Evolutionary conservation across 2,329 filamentous ascomycete genomes (phyloP).

Genomic region (Domatiomyces globalis): DNA sequence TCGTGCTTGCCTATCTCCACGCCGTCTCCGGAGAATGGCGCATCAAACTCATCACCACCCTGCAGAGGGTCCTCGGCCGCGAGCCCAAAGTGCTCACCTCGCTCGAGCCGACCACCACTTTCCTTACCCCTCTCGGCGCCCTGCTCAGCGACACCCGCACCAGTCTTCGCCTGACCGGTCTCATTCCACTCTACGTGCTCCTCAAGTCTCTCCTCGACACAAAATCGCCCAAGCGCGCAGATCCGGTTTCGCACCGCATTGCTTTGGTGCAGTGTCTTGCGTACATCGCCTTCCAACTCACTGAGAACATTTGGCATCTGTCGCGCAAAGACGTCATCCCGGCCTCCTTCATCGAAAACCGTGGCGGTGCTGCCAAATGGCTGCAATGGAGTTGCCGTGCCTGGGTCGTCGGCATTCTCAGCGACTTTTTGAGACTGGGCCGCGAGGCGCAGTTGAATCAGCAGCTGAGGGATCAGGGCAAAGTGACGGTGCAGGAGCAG

Average conservation of each 20-base stretch:
- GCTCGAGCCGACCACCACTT: slow-evolving; percentile 35
- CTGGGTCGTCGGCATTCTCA: slow-evolving; percentile 63
- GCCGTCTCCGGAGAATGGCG: slow-evolving; percentile 30
- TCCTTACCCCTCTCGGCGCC: slow-evolving; percentile 35
- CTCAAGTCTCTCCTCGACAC: slow-evolving; percentile 46
- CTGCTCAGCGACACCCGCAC: slow-evolving; percentile 38
- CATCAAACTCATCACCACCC: slow-evolving; percentile 10
- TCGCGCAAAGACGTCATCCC: slow-evolving; percentile 56
- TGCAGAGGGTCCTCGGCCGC: slow-evolving; percentile 13
- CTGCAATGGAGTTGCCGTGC: slow-evolving; percentile 62
- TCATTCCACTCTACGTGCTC: slow-evolving; percentile 66
- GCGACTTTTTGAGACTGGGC: slow-evolving; percentile 58
- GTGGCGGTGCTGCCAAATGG: slow-evolving; percentile 41
- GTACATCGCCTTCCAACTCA: slow-evolving; percentile 56
- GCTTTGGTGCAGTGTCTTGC: slow-evolving; percentile 54
- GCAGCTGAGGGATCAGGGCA: slow-evolving; percentile 13
- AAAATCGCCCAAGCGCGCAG: slow-evolving; percentile 21
- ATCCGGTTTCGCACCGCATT: slow-evolving; percentile 37
- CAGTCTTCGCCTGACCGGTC: slow-evolving; percentile 43
- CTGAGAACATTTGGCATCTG: slow-evolving; percentile 76
- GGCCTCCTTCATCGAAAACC: slow-evolving; percentile 25
- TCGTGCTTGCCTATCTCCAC: slow-evolving; percentile 45
- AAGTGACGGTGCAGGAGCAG: slow-evolving; percentile 8
- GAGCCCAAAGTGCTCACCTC: slow-evolving; percentile 8
- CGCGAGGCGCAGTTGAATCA: slow-evolving; percentile 25